Base-by-base conservation (phyloP, 441 rosid species). In the Populus trichocarpa region DNA sequence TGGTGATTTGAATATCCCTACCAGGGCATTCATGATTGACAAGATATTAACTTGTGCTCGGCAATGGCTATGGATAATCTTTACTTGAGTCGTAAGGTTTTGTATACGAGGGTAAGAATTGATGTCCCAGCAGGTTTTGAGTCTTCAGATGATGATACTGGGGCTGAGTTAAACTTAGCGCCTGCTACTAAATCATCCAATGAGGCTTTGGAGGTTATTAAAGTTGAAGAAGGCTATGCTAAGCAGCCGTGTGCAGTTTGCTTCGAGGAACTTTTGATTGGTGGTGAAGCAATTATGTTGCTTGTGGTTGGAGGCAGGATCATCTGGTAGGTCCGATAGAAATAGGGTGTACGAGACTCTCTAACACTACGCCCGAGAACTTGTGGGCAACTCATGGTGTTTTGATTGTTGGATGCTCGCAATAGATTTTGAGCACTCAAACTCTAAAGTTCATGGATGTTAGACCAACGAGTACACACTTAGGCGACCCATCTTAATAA, bases 201-300 rank as follows among this genome's bases (percentile, higher is more conserved):
- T 23, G 69, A 63, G 53, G 26, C 26, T 8, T 75, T 75, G 71
- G 64, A 75, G n/a, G 40, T 18, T 3, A 18, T 66, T 10, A 75
- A 42, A 65, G 25, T 65, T 74, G 36, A 74, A 57, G 22, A 18
- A 14, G 77, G n/a, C 7, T 66, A 23, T 6, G 13, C 3, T 4
- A 16, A 42, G 23, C 40, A 66, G 9, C 12, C 10, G 6, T 40
- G 40, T 28, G 23, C n/a, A 40, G 67, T 42, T 65, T 75, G 77
- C 28, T 65, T 75, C 9, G 71, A 75, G 36, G 77, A 75, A 61
- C 5, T 74, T 20, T 18, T 30, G 25, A 20, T 66, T 5, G 77
- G 77, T 13, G 18, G 20, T 3, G 42, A 75, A 36, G 77, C 38
- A 1, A 66, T 36, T 65, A 25, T 35, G 36, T 18, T 74, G 70